Base-by-base conservation (phyloP, 768 basidiomycete species). In the Agrocybe chaxingu region DNA sequence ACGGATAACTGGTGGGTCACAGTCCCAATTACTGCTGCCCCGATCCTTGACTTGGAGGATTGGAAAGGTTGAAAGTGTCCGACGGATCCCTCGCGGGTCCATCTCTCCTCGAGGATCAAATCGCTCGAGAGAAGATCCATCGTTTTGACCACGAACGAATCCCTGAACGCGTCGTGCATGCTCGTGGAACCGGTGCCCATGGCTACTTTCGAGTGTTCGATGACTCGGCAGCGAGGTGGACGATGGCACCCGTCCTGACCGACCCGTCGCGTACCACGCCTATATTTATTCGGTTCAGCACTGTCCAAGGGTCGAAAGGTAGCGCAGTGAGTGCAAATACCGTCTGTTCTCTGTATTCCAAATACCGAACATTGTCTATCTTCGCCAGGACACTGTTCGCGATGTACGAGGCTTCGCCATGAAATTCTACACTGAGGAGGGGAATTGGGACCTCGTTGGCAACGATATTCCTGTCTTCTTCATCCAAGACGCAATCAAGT, bases 101-200 rank as follows among this genome's bases (percentile, higher is more conserved):
- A 1, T 79, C 80, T 19, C 71, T 91, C 7, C 75, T 95, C n/a
- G 89, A 90, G 60, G 87, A 89, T 61, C 83, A 87, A 51, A 77
- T 87, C 55, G 78, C 77, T 4, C 79, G 86, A 56, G 84, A 87
- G 70, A 89, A 90, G 66, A 80, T 91, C 30, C 79, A 80, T 47
- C 78, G 84, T 10, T 93, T 92, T 59, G 90, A 92, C 62, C 90
- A 92, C 60, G 91, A 94, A 64, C 86, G 90, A 36, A 93, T 94
- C 47, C 92, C 92, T 0, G 92, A 92, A 72, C 87, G 89, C 40
- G 83, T 86, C 8, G 85, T 86, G 7, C 77, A 77, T 61, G 84
- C 87, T 41, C 81, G 87, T 10, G 87, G 87, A n/a, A 62, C 80
- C 29, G 88, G 80, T 45, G 91, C 89, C 9, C 91, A 92, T 62